Base-by-base conservation (phyloP, 2,329 filamentous ascomycete species). In the Phialemonium atrogriseum region DNA sequence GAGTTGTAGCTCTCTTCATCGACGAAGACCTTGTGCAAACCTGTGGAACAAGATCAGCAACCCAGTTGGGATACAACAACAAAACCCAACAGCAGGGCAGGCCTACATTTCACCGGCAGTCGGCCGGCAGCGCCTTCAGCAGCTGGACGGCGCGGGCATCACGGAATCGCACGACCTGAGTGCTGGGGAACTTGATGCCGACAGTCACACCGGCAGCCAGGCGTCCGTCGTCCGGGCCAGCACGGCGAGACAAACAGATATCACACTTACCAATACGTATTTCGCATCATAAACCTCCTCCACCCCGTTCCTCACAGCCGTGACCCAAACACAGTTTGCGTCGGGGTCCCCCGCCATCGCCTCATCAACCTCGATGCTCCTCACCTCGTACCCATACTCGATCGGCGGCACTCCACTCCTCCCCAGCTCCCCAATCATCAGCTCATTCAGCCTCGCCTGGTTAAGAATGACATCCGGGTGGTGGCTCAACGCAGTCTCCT, bases 101-200 rank as follows among this genome's bases (percentile, higher is more conserved):
- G n/a, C n/a, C 46, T 8, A 76, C 13, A 58, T 62, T 36, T 70
- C 62, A 52, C 43, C 49, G 25, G 20, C 44, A 37, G 51, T 68
- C 39, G 16, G 72, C 65, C 12, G 56, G 62, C 23, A 80, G 39
- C 1, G 66, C 59, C 29, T 70, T 52, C 10, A 66, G 60, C 16
- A 75, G 51, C 27, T 68, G 73, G 53, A 77, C 52, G 0, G 69
- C 62, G 37, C 66, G 69, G 2, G 73, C 74, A 42, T 81, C 76
- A 27, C 67, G 71, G 35, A 70, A 68, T 5, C 75, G 58, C 12
- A 80, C 66, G 0, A 80, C 70, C 43, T 73, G 72, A 1, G 70
- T 64, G 35, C 62, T 77, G 0, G 67, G 68, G 37, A 77, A 69
- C 12, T 72, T 58, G 66, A 68, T 77, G 7, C 70, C 74, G 1